Conservation (phyloP, 148 eudicot species). For the Fagopyrum esculentum region DNA sequence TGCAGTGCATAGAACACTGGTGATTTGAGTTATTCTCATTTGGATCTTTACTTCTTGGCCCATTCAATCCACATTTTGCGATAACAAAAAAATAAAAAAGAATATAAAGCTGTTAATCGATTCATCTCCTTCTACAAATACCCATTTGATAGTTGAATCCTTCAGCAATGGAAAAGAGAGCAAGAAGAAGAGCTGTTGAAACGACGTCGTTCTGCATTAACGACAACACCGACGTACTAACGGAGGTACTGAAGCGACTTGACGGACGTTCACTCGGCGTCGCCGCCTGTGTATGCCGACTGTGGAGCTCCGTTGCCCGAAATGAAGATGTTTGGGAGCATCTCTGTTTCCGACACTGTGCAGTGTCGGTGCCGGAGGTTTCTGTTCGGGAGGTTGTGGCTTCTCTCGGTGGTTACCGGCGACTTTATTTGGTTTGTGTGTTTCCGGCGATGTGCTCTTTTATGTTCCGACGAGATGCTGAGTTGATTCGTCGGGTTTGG, state of each 20-base stretch:
- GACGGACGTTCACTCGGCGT: slow-evolving; percentile 50
- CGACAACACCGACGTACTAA: slow-evolving; percentile 57
- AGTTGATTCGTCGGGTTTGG: slow-evolving; percentile 37
- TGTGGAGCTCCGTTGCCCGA: slow-evolving; percentile 44
- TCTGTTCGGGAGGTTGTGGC: slow-evolving; percentile 37
- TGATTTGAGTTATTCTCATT: not conserved
- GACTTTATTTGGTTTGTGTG: slow-evolving; percentile 62
- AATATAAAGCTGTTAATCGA: not conserved
- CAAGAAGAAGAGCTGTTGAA: not conserved
- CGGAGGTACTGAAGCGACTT: slow-evolving; percentile 54
- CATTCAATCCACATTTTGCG: not conserved
- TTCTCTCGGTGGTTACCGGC: slow-evolving; percentile 72
- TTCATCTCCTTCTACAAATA: not conserved
- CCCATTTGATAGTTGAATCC: not conserved
- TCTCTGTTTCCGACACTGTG: slow-evolving; percentile 68
- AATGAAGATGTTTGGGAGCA: slow-evolving; percentile 77
- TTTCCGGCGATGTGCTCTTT: slow-evolving; percentile 31
- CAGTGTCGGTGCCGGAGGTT: slow-evolving; percentile 30
- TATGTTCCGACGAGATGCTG: slow-evolving; percentile 17
- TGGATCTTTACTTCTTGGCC: not conserved
- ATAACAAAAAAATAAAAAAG: too few relatives aligned
- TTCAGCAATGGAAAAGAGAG: not conserved
- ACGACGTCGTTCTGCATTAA: slow-evolving; percentile 39
- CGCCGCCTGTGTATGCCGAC: slow-evolving; percentile 70
- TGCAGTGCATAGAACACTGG: not conserved